A percentile compares a stretch with the other conserved stretches of the same genome.
phyloP scores from a whole-genome alignment of 345 rosid species.

The Salix caprea region DNA sequence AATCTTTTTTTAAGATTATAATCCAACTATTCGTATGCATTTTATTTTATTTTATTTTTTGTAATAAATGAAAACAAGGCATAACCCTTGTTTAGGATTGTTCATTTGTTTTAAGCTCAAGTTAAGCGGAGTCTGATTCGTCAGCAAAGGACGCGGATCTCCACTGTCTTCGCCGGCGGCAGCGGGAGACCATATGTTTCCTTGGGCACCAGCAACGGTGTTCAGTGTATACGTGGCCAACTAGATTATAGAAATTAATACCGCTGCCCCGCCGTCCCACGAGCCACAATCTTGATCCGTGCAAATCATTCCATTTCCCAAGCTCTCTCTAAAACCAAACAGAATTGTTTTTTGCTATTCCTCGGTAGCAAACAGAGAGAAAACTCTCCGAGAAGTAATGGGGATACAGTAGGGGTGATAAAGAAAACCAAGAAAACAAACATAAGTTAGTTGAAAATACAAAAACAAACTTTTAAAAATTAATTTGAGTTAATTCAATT shows the following conservation, averaged over 20 bases:
- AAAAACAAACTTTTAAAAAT: too few species aligned
- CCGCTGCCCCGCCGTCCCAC: conserved; percentile 13
- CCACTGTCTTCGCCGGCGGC: neutral
- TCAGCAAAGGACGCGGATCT: neutral
- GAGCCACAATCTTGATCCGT: neutral
- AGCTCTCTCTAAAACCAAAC: neutral
- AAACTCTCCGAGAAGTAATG: neutral
- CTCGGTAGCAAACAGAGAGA: neutral
- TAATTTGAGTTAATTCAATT: too few species aligned
- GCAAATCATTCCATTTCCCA: neutral
- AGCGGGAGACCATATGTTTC: neutral
- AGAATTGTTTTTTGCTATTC: too few species aligned
- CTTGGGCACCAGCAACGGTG: neutral
- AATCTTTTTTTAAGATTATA: too few species aligned
- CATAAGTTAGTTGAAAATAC: too few species aligned
- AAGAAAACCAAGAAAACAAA: too few species aligned
- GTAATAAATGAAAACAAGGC: neutral
- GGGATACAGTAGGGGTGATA: too few species aligned
- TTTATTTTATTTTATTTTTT: neutral
- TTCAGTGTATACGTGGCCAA: neutral
- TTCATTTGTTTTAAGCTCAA: neutral
- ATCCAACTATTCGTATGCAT: too few species aligned
- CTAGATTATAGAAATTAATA: neutral
- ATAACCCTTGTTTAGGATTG: neutral
- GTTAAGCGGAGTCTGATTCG: neutral